These are phyloP conservation scores for Vitis amurensis DNA, from an alignment of 164 flowering plant genomes.

Conservation along the genomic window DNA sequence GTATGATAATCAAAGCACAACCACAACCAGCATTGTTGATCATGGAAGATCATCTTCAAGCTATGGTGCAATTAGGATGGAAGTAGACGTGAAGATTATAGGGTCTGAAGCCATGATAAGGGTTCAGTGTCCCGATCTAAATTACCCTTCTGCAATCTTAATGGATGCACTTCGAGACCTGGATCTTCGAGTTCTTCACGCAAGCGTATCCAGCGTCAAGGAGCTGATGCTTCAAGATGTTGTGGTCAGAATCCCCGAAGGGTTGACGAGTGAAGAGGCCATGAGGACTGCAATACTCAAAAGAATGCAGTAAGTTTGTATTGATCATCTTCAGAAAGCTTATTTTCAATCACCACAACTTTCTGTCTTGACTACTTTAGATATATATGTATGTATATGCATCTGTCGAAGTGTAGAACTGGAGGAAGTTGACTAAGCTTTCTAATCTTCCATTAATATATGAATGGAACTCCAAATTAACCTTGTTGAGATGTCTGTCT, in stretches of 20 bases:
- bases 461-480: no score
- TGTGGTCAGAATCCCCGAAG: conserved; percentile 22
- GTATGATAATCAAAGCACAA: not conserved
- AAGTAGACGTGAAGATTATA: conserved; percentile 49
- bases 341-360: no score
- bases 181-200: conserved; percentile 54
- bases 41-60: not conserved
- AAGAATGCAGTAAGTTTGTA: not conserved
- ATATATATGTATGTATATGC: no score
- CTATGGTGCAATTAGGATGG: conserved; percentile 1
- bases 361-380: not conserved
- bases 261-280: conserved; percentile 9
- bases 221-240: conserved; percentile 28
- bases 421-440: no score
- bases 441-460: no score
- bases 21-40: not conserved
- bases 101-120: conserved; percentile 68
- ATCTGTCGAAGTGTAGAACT: no score
- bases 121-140: conserved; percentile 46
- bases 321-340: no score
- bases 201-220: conserved; percentile 44
- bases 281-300: conserved; percentile 20
- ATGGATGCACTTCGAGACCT: conserved; percentile 66
- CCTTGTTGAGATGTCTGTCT: no score
- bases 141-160: conserved; percentile 52